A percentile compares a stretch with the other conserved stretches of the same genome.
These are phyloP conservation scores for Hirsutella minnesotensis DNA, from an alignment of 2,329 filamentous ascomycete species.

Conservation along the genomic window DNA sequence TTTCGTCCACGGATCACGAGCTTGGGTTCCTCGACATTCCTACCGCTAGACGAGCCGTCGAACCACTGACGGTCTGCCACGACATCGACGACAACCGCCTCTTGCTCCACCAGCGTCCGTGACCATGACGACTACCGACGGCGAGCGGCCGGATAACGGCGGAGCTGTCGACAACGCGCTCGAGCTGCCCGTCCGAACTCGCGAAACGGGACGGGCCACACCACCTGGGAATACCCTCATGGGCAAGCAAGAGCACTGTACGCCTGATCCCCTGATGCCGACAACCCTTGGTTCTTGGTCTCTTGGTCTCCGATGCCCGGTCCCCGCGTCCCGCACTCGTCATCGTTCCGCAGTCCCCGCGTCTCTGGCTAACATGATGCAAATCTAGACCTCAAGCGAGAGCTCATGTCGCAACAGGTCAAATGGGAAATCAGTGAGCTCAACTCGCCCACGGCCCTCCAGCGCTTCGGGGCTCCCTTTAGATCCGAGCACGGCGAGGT, in stretches of 20 bases:
- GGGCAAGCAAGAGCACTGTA: constrained; percentile 97
- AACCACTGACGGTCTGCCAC: too few species aligned
- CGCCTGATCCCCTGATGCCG: constrained; percentile 15
- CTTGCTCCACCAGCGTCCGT: background rate
- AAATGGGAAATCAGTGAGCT: constrained; percentile 84
- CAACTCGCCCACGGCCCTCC: constrained; percentile 86
- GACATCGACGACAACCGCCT: too few species aligned
- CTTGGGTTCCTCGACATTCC: too few species aligned
- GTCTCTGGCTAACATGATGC: constrained; percentile 9
- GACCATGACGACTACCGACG: background rate
- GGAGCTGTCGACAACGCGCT: background rate
- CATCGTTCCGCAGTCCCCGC: background rate
- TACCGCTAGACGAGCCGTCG: too few species aligned
- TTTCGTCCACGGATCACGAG: too few species aligned
- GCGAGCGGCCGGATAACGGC: background rate
- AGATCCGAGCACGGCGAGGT: constrained; percentile 87
- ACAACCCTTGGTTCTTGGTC: too few species aligned
- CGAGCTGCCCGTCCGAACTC: constrained; percentile 18
- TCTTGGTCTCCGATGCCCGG: too few species aligned
- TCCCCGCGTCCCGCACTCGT: background rate
- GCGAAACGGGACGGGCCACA: constrained; percentile 17
- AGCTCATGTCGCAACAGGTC: constrained; percentile 84
- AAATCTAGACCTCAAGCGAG: constrained; percentile 75
- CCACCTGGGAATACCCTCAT: constrained; percentile 50
- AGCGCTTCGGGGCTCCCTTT: constrained; percentile 92